These are phyloP conservation scores for Gentiana dahurica DNA, from an alignment of 257 asterid genomes.

Conservation along the genomic window DNA sequence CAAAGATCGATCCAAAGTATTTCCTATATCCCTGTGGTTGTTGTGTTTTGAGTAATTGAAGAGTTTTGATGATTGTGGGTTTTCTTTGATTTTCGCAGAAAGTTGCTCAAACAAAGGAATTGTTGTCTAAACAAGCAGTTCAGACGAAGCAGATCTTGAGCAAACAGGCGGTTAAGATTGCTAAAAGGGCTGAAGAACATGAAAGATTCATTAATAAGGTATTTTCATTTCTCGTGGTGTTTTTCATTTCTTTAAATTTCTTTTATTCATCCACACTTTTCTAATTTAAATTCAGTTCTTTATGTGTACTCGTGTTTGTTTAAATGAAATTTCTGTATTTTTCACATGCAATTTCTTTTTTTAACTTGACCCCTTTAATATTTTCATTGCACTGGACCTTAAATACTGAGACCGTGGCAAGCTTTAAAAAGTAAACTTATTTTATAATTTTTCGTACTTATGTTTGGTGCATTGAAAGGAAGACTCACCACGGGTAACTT, in stretches of 20 bases:
- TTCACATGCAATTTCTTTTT: background rate
- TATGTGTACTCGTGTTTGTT: background rate
- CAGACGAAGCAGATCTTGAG: constrained; percentile 58
- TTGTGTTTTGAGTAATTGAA: background rate
- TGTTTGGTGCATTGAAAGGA: too few species aligned
- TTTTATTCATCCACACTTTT: background rate
- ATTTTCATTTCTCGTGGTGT: background rate
- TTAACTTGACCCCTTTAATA: too few species aligned
- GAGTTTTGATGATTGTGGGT: constrained; percentile 3
- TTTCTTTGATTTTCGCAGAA: constrained; percentile 29
- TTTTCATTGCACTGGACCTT: too few species aligned
- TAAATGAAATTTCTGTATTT: background rate
- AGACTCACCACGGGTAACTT: too few species aligned
- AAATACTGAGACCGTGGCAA: background rate
- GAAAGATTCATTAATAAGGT: constrained; percentile 89
- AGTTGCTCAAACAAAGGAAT: constrained; percentile 81
- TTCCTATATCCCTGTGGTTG: background rate
- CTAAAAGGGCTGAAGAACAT: constrained; percentile 93
- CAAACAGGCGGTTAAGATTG: constrained; percentile 69
- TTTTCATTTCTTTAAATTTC: too few species aligned
- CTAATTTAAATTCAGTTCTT: background rate
- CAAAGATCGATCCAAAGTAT: constrained; percentile 77
- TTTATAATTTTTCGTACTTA: background rate
- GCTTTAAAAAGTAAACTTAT: background rate
- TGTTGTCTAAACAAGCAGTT: constrained; percentile 52